Evolutionary conservation across 2,329 filamentous ascomycete genomes (phyloP), one percentile per base, ranked within the genome.

Genomic region (Pyrenophora tritici-repentis): DNA sequence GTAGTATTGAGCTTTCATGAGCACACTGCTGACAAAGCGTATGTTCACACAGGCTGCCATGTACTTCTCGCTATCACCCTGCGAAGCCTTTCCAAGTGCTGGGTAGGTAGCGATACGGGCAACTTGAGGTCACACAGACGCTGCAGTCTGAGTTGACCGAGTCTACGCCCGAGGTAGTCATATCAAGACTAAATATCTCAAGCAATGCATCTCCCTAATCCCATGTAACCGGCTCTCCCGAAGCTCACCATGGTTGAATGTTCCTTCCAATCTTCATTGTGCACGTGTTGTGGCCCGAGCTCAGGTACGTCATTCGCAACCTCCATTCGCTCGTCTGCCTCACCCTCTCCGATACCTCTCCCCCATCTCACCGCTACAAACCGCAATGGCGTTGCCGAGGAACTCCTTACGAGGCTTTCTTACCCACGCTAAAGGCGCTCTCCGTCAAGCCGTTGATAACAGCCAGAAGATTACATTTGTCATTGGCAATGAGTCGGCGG

Each of bases 401-500:
- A 77, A 71, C 58, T 78, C 78, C 12, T 56, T 82, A 14, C 67
- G 74, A 43, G 73, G 70, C 12, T 82, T 81, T 55, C 67, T 82
- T 16, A 62, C 68, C 8, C 68, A 76, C 20, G 78, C 79, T 1
- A 80, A 77, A 56, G 61, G 60, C 29, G 68, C 71, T 22, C 68
- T 82, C 9, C 71, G 73, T 16, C 66, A 70, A 39, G 73, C 76
- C 1, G 70, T 77, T 45, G 62, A 71, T 24, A 68, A 71, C 18
- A 69, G 70, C 36, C 68, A 74, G 20, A 74, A 73, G 20, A 65
- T 80, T 24, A 78, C 78, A 3, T 72, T 82, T 52, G 79, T 82
- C 13, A 76, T 82, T 56, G 80, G 80, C 56, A 82, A 82, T 59
- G 79, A 82, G 65, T 81, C 79, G 43, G 80, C 79, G 31, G 77